These are phyloP conservation scores for Chionographis japonica DNA, from an alignment of 106 monocot species.

Conservation along the genomic window DNA sequence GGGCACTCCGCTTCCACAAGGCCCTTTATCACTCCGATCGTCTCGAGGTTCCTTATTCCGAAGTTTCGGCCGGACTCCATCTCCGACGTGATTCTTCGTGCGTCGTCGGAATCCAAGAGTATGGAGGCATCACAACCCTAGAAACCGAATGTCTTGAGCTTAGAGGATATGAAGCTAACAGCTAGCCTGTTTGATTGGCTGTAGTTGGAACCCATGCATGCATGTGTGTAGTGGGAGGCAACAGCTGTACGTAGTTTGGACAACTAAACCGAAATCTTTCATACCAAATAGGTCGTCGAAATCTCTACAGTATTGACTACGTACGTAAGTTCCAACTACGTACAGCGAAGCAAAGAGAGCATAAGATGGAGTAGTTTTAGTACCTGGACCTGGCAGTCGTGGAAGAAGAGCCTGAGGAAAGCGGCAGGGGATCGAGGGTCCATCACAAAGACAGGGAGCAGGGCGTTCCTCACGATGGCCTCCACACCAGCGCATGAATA, in stretches of 20 bases:
- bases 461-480: conserved; percentile 8
- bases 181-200: too few relatives aligned
- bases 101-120: conserved; percentile 5
- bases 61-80: conserved; percentile 9
- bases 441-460: conserved; percentile 6
- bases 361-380: background rate
- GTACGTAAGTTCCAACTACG: background rate
- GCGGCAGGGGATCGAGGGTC: conserved; percentile 10
- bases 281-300: too few relatives aligned
- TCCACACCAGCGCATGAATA: conserved; percentile 15
- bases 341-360: too few relatives aligned
- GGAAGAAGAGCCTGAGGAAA: conserved; percentile 17
- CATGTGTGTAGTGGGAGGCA: background rate
- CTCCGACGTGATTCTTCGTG: conserved; percentile 8
- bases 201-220: too few relatives aligned
- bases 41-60: conserved; percentile 1
- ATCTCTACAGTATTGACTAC: too few relatives aligned
- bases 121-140: conserved; percentile 32
- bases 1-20: conserved; percentile 11
- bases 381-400: conserved; percentile 26
- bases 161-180: too few relatives aligned
- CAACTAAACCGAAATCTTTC: too few relatives aligned
- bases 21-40: conserved; percentile 4
- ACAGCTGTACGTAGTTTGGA: too few relatives aligned
- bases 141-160: too few relatives aligned